phyloP scores from a whole-genome alignment of 495 filamentous ascomycete genomes.

The Aspergillus leporis region DNA sequence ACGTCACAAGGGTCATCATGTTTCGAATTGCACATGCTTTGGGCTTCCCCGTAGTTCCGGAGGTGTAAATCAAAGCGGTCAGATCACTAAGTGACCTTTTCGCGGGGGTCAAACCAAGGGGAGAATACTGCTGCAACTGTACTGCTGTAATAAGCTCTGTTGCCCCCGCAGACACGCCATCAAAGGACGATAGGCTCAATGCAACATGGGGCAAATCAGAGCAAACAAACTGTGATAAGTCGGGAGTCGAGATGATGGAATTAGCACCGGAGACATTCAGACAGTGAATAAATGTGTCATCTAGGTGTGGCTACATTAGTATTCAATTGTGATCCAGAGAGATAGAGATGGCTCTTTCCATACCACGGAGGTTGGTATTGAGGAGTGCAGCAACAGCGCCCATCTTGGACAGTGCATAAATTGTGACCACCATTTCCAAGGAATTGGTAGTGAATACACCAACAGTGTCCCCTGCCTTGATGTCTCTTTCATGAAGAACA shows the following conservation, averaged over 20 bases:
- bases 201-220: constrained; percentile 40
- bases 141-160: constrained; percentile 44
- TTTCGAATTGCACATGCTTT: constrained; percentile 82
- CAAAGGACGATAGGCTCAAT: constrained; percentile 44
- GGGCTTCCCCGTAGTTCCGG: constrained; percentile 87
- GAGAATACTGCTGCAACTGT: constrained; percentile 41
- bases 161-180: constrained; percentile 57
- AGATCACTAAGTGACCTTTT: constrained; percentile 52
- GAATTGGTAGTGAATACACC: constrained; percentile 64
- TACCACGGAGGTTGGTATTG: constrained; percentile 83
- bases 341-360: constrained; percentile 21
- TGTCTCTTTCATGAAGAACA: constrained; percentile 35
- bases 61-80: constrained; percentile 77
- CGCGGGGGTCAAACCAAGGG: constrained; percentile 30
- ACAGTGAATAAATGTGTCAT: constrained; percentile 74
- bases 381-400: constrained; percentile 86
- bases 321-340: background rate
- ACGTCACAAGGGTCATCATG: constrained; percentile 48
- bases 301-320: constrained; percentile 21
- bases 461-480: constrained; percentile 43
- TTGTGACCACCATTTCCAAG: constrained; percentile 76
- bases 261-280: constrained; percentile 68
- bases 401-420: constrained; percentile 79
- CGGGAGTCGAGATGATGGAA: constrained; percentile 60
- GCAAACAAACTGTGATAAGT: constrained; percentile 42